Evolutionary conservation across 169 alveolate species (phyloP), one percentile per base, ranked within the genome.

Genomic region (Plasmodium fragile): DNA sequence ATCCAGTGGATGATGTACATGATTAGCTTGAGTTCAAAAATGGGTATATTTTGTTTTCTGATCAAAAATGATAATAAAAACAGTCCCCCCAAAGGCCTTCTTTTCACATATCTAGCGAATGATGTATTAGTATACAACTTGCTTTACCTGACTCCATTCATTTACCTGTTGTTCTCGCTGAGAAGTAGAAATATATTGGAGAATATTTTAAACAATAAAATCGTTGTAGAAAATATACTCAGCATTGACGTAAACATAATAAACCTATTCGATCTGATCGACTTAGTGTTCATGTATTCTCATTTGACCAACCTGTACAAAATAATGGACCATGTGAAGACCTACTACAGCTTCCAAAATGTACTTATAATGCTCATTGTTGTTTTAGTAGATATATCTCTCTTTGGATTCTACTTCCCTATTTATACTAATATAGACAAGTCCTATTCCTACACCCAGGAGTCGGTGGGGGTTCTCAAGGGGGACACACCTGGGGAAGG

Each of bases 141-240:
- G 80, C 36, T 87, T 25, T 87, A 87, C 41, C 25, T 87, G 41
- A 87, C 93, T 2, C 93, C 93, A 34, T 87, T 87, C 71, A 87
- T 87, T 2, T 87, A 87, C 25, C 69, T 87, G 32, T n/a, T 87
- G 13, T 87, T 87, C 43, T 87, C 89, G 6, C 71, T 87, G 30
- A 87, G 93, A 77, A 87, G 93, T 77, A 75, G 89, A 87, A 87
- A 87, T 53, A 77, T 87, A 3, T 77, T 87, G 32, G 93, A 87
- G 69, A 34, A 87, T n/a, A 87, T 87, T 55, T 45, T 87, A 18
- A 77, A 78, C 34, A 87, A 87, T 32, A 77, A 87, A 77, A 87
- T 87, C 36, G 81, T 77, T 3, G 80, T 77, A 55, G 93, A 87
- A 8, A 77, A 87, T 30, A 87, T 87, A 8, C 70, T 87, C 59